phyloP scores from a whole-genome alignment of 805 yeast genomes.

The Grigorovia transvaalensis region DNA sequence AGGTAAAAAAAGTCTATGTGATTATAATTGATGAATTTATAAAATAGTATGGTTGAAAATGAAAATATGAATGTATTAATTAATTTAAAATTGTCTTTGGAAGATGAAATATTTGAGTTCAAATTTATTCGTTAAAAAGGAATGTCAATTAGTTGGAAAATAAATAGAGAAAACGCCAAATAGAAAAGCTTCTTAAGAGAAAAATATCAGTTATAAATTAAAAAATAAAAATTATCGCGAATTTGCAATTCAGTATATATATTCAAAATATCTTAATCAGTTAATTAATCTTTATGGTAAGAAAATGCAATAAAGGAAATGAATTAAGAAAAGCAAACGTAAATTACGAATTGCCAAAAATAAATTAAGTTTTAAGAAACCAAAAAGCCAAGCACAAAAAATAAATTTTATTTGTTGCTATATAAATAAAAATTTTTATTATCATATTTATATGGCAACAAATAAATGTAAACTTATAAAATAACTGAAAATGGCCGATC shows the following conservation, averaged over 20 bases:
- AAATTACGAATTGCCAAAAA: background rate
- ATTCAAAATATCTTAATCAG: too few species aligned
- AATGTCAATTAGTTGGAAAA: conserved; percentile 17
- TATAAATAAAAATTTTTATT: too few species aligned
- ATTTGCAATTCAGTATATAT: too few species aligned
- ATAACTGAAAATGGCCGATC: background rate
- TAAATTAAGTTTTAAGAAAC: background rate
- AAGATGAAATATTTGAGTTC: background rate
- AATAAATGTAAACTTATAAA: background rate
- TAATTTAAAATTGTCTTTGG: background rate
- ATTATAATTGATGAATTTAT: too few species aligned
- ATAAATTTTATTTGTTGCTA: background rate
- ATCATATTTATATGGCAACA: too few species aligned
- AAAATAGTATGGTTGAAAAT: background rate
- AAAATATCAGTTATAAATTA: background rate
- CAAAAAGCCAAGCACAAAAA: background rate
- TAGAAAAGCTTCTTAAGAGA: background rate
- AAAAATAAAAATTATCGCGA: background rate
- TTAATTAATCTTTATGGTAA: too few species aligned
- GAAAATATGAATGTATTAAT: background rate
- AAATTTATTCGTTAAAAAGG: conserved; percentile 9
- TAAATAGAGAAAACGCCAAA: background rate
- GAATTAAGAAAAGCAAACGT: background rate
- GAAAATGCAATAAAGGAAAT: too few species aligned
- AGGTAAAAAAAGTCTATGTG: too few species aligned